These are phyloP conservation scores for Boechera stricta DNA, from an alignment of 345 rosid species.

Conservation along the genomic window DNA sequence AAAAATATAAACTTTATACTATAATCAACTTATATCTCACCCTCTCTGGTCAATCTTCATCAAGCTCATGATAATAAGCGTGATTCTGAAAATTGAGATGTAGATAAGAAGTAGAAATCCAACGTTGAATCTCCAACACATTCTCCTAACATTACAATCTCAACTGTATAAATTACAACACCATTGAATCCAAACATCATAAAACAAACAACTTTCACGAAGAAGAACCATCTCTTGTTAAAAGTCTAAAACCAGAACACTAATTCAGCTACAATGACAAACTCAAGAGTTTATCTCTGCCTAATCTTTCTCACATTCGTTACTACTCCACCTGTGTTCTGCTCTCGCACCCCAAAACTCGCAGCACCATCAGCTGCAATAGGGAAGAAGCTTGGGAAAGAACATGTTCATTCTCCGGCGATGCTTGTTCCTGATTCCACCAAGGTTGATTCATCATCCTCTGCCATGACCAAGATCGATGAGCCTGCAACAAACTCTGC, in stretches of 20 bases:
- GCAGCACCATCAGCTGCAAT: slow-evolving; percentile 31
- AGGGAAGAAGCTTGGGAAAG: slow-evolving; percentile 10
- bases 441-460: slow-evolving; percentile 26
- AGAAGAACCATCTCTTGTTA: background rate
- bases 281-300: slow-evolving; percentile 34
- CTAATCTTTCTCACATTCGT: slow-evolving; percentile 32
- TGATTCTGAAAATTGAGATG: slow-evolving; percentile 4
- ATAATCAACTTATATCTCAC: slow-evolving; percentile 19
- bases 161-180: slow-evolving; percentile 37
- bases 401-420: slow-evolving; percentile 30
- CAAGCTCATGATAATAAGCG: slow-evolving; percentile 37
- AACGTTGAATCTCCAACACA: slow-evolving; percentile 19
- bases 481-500: slow-evolving; percentile 36
- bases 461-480: slow-evolving; percentile 33
- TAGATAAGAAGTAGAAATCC: slow-evolving; percentile 46
- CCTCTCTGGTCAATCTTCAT: background rate
- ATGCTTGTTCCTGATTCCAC: slow-evolving; percentile 21
- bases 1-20: slow-evolving; percentile 21
- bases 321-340: slow-evolving; percentile 25
- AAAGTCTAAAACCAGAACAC: background rate
- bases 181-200: slow-evolving; percentile 33
- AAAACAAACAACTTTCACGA: slow-evolving; percentile 19
- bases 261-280: slow-evolving; percentile 36
- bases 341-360: slow-evolving; percentile 28
- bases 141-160: background rate